phyloP scores from a whole-genome alignment of 2,329 filamentous ascomycete genomes.

The Hortaea werneckii region DNA sequence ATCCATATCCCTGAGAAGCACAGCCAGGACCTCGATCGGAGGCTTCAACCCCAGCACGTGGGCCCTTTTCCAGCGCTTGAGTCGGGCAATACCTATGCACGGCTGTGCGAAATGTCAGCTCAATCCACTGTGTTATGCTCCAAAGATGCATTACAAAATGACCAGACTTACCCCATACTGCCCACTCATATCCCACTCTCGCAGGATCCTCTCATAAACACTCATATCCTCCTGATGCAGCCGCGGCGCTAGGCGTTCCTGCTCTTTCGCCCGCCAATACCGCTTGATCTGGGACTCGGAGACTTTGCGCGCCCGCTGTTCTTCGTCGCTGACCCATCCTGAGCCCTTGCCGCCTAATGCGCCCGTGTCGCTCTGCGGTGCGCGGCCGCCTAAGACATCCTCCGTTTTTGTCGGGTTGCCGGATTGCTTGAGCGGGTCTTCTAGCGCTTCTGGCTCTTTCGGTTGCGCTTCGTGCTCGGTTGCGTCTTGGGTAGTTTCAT shows the following conservation, averaged over 20 bases:
- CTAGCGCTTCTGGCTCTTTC: slow-evolving; percentile 18
- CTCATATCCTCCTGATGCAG: slow-evolving; percentile 69
- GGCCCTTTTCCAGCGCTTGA: slow-evolving; percentile 81
- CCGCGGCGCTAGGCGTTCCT: slow-evolving; percentile 53
- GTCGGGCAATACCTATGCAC: slow-evolving; percentile 71
- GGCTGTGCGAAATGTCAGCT: slow-evolving; percentile 45
- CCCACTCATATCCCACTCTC: slow-evolving; percentile 84
- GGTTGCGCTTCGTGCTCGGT: slow-evolving; percentile 29
- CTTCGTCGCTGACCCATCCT: slow-evolving; percentile 29
- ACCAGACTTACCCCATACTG: slow-evolving; percentile 71
- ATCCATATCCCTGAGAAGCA: slow-evolving; percentile 63
- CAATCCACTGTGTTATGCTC: too few species aligned
- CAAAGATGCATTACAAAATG: too few species aligned
- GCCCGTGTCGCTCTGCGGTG: slow-evolving; percentile 21
- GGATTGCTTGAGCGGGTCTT: slow-evolving; percentile 12
- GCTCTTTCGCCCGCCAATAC: slow-evolving; percentile 71
- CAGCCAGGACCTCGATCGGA: slow-evolving; percentile 80
- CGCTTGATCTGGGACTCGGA: slow-evolving; percentile 57
- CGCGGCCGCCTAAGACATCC: slow-evolving; percentile 22
- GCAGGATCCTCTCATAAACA: slow-evolving; percentile 71
- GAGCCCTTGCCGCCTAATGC: slow-evolving; percentile 36
- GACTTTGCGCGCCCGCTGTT: slow-evolving; percentile 53
- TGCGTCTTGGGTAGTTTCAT: slow-evolving; percentile 25
- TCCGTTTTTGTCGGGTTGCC: slow-evolving; percentile 12
- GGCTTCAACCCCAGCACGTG: slow-evolving; percentile 73